Percentiles rank a stretch among this genome's conserved stretches.
Conservation (phyloP, 331 rosid genomes). For the Spiraea crenata region DNA sequence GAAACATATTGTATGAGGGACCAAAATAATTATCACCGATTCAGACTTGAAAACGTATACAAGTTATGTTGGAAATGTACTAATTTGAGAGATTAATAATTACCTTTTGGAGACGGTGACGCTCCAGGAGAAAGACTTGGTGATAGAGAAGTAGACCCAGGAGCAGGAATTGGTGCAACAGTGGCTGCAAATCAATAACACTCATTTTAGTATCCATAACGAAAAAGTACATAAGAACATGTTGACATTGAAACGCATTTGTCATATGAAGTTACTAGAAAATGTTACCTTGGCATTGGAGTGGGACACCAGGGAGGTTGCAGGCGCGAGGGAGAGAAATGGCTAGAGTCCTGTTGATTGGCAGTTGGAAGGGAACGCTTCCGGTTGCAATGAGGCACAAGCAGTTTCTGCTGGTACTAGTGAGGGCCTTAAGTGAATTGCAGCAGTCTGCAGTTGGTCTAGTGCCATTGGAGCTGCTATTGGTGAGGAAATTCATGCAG, state of each 20-base stretch:
- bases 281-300: conserved; percentile 67
- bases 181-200: conserved; percentile 47
- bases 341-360: conserved; percentile 62
- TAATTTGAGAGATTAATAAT: background rate
- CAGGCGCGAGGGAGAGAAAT: conserved; percentile 87
- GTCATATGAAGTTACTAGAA: background rate
- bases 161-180: conserved; percentile 68
- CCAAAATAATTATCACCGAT: background rate
- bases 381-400: conserved; percentile 64
- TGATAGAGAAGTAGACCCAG: conserved; percentile 58
- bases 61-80: background rate
- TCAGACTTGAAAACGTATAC: background rate
- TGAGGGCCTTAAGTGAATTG: conserved; percentile 46
- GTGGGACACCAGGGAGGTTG: conserved; percentile 65
- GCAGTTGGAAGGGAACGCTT: conserved; percentile 57
- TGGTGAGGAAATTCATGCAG: conserved; percentile 54
- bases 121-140: conserved; percentile 59
- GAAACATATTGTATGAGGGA: background rate
- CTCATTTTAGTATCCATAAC: background rate
- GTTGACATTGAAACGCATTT: background rate
- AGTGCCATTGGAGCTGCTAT: conserved; percentile 57
- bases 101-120: conserved; percentile 70
- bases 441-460: conserved; percentile 68
- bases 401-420: conserved; percentile 56
- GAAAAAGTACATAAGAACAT: conserved; percentile 13